Evolutionary conservation across 208 protist genomes (phyloP).

Genomic region (Trypanosoma vivax): DNA sequence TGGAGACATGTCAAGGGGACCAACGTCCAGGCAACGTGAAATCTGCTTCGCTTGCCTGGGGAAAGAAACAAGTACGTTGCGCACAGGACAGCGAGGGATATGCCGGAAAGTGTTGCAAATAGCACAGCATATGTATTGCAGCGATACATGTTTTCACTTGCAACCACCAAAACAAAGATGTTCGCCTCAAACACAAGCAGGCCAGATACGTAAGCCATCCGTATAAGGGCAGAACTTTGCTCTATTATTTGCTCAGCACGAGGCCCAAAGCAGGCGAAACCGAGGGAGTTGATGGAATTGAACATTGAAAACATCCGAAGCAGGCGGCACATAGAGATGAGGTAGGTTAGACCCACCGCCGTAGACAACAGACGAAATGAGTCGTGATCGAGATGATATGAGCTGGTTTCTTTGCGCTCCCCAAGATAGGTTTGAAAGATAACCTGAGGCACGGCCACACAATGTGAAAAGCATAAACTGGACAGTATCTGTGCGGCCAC

Average conservation of each 20-base stretch:
- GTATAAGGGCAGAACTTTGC: conserved; percentile 26
- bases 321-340: conserved; percentile 40
- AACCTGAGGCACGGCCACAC: conserved; percentile 59
- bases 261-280: conserved; percentile 68
- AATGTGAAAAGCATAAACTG: conserved; percentile 38
- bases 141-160: not conserved
- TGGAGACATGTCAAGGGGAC: conserved; percentile 27
- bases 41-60: conserved; percentile 9
- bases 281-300: conserved; percentile 59
- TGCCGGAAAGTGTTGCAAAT: conserved; percentile 20
- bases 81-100: conserved; percentile 24
- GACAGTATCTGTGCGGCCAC: conserved; percentile 44
- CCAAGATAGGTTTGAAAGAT: conserved; percentile 55
- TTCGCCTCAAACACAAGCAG: conserved; percentile 56
- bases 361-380: conserved; percentile 27
- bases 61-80: conserved; percentile 23
- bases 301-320: conserved; percentile 32
- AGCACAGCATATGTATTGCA: conserved; percentile 25
- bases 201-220: conserved; percentile 35
- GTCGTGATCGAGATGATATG: conserved; percentile 5
- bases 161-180: conserved; percentile 30
- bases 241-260: conserved; percentile 23
- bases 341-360: conserved; percentile 28
- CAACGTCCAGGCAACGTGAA: conserved; percentile 29
- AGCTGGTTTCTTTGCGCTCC: conserved; percentile 4